Base-by-base conservation (phyloP, 1,284 basidiomycete genomes). In the Vanrija pseudolonga region DNA sequence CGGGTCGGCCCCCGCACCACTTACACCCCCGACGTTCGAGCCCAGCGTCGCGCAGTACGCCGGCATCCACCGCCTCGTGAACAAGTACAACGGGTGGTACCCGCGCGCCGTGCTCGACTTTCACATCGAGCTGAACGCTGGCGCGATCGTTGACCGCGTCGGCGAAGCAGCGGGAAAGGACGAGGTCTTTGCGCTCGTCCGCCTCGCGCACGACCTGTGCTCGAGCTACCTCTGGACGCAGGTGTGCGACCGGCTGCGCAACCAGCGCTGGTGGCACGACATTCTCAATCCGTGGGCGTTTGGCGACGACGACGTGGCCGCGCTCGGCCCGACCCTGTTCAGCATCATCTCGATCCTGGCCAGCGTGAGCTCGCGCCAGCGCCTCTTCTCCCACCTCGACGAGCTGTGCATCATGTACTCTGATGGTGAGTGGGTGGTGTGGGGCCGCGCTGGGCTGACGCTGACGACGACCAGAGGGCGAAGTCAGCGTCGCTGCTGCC, bases 21-120 rank as follows among this genome's bases (percentile, higher is more conserved):
- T 38, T 15, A 18, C 37, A 15, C 39, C 57, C 0, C 50, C 57
- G 3, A 42, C 50, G 14, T 60, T 55, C 41, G 47, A 49, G 37
- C 55, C 58, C 8, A 44, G 44, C 23, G 49, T 60, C 39, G 19
- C 49, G 4, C 58, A 60, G 40, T 54, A 49, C 26, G 50, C 50
- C 9, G 55, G 50, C 47, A 55, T 54, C 51, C 55, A 60, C 49
- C 51, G 48, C 45, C 50, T 60, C 15, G 38, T 49, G 24, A 42
- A 23, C 15, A 60, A 57, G 47, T 60, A 60, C 47, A 49, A 51
- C 26, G 58, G 58, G 24, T 60, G 55, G 52, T 60, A 60, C 24
- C 28, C 55, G 15, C 55, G 50, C 20, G 58, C 58, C 6, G 52
- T 56, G 23, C 55, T 60, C 39, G 58, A 60, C 40, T 60, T 60